Evolutionary conservation across 108 stramenopile genomes (phyloP), one percentile per base, ranked within the genome.

Genomic region (Bacterosira constricta): DNA sequence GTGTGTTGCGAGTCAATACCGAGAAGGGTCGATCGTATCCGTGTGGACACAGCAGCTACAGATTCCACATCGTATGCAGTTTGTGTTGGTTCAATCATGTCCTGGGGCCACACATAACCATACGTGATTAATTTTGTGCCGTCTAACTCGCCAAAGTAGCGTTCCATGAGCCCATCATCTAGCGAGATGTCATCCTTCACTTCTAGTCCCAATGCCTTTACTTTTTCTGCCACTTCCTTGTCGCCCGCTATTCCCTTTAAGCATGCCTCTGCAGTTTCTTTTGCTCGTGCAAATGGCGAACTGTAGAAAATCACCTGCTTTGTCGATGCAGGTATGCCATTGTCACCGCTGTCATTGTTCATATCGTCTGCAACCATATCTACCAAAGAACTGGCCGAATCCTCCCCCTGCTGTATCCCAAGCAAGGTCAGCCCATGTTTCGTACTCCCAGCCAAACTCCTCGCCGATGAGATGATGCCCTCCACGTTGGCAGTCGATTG

Each of bases 101-200:
- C 89, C 65, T 89, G 69, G 4, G 92, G 92, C 92, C 92, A 93
- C 5, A 93, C 92, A 67, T 93, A 90, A 9, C 70, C 73, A 65
- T 85, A 83, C 11, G 90, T 91, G 56, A 69, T 62, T 26, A 93
- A 77, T 34, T 83, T 81, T 65, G 80, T 85, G 5, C 50, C 88
- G 58, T 93, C 92, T 27, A 93, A 61, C 47, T 86, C 61, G 3
- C 92, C 92, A 84, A 93, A 93, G 54, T 76, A 90, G 34, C 92
- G 73, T 73, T 93, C 92, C 87, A 93, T 88, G 3, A 93, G 77
- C 20, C 85, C 55, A 58, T 90, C 83, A 25, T 88, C 83, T 25
- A 88, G 42, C 10, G 58, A 10, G 17, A 93, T 81, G 45, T 79
- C 74, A 3, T 53, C 36, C 3, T 69, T 44, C 45, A 92, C 80